Evolutionary conservation across 225 moss, liverwort and hornwort genomes (phyloP).

Genomic region (Physcomitrellopsis africana): DNA sequence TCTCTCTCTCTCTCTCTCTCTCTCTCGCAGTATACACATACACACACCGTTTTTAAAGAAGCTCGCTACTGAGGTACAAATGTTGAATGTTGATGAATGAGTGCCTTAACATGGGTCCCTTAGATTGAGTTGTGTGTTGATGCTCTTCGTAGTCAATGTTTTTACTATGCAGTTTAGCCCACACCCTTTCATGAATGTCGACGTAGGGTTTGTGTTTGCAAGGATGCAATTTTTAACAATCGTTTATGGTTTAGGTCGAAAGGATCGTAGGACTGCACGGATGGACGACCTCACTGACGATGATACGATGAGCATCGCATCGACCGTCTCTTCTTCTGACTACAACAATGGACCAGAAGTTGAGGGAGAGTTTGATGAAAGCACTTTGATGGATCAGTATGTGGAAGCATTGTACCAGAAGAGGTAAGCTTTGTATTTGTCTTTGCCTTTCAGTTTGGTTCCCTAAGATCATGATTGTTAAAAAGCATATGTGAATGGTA

Average conservation of each 20-base stretch:
- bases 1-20: not conserved
- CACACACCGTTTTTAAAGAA: not conserved
- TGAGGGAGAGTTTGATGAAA: slow-evolving; percentile 71
- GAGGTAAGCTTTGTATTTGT: slow-evolving; percentile 41
- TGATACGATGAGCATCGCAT: slow-evolving; percentile 83
- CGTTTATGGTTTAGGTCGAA: slow-evolving; percentile 48
- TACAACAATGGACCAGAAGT: slow-evolving; percentile 55
- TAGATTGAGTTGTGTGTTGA: not conserved
- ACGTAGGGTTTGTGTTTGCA: slow-evolving; percentile 26
- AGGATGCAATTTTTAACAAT: slow-evolving; percentile 6
- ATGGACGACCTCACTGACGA: slow-evolving; percentile 70
- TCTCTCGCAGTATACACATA: not conserved
- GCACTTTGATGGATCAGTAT: slow-evolving; percentile 70
- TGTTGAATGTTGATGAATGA: not conserved
- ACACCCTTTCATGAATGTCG: slow-evolving; percentile 23
- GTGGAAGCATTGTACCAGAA: slow-evolving; percentile 89
- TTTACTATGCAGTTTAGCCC: slow-evolving; percentile 12
- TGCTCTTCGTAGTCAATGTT: too few species aligned
- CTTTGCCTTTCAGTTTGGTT: too few species aligned
- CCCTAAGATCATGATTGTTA: too few species aligned
- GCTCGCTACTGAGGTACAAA: not conserved
- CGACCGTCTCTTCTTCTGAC: slow-evolving; percentile 77
- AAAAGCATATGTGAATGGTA: too few species aligned
- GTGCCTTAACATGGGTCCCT: not conserved
- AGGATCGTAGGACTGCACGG: slow-evolving; percentile 53